A percentile compares a stretch with the other conserved stretches of the same genome.
Conservation (phyloP, 2,329 filamentous ascomycete species). For the Delphinella strobiligena region DNA sequence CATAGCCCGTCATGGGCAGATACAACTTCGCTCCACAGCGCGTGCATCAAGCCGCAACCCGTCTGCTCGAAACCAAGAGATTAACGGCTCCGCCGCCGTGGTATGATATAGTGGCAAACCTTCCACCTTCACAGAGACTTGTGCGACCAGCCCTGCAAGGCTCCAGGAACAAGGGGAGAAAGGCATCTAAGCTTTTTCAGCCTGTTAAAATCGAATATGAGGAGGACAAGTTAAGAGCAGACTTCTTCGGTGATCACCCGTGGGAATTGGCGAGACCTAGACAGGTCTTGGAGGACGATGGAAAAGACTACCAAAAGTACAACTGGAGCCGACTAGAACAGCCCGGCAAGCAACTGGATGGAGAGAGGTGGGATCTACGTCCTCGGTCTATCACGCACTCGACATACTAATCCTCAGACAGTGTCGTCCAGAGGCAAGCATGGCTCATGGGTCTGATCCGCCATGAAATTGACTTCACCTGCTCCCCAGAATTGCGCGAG, state of each 20-base stretch:
- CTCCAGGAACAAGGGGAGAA: conserved; percentile 39
- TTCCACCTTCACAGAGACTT: conserved; percentile 49
- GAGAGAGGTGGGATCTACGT: conserved; percentile 56
- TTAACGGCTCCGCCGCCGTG: conserved; percentile 37
- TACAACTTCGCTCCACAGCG: conserved; percentile 40
- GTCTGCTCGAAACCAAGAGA: conserved; percentile 34
- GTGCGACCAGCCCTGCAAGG: conserved; percentile 42
- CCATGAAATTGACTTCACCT: conserved; percentile 4
- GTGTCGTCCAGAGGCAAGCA: conserved; percentile 83
- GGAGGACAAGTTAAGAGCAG: conserved; percentile 67
- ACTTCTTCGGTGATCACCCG: conserved; percentile 88
- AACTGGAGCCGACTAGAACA: conserved; percentile 74
- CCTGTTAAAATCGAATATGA: conserved; percentile 67
- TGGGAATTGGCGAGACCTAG: conserved; percentile 91
- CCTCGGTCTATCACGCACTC: neutral
- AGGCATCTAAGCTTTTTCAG: conserved; percentile 65
- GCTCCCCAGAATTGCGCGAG: neutral
- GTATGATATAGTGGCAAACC: conserved; percentile 43
- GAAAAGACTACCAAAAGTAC: conserved; percentile 61
- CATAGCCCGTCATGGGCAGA: conserved; percentile 41
- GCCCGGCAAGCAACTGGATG: conserved; percentile 62
- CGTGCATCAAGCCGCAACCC: conserved; percentile 40
- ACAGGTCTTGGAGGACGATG: conserved; percentile 73
- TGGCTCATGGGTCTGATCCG: conserved; percentile 51
- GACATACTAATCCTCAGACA: conserved; percentile 26